phyloP scores from a whole-genome alignment of 164 flowering plant species.

The Saururus chinensis region DNA sequence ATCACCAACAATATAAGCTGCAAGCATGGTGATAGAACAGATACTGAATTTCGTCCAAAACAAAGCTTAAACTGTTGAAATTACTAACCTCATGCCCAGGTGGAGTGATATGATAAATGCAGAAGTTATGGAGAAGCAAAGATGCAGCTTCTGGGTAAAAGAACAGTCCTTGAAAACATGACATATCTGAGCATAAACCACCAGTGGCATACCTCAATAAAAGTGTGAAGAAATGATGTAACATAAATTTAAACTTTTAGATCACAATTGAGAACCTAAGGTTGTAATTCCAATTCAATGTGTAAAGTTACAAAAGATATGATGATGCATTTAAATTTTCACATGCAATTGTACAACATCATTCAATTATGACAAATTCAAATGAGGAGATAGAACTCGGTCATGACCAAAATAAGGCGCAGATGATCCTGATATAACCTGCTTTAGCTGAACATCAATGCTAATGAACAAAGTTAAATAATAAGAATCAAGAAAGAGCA shows the following conservation, averaged over 20 bases:
- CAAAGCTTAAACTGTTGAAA: conserved; percentile 6
- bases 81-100: conserved; percentile 85
- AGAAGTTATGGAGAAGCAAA: conserved; percentile 76
- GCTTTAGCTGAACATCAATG: background rate
- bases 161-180: conserved; percentile 84
- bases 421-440: too few species aligned
- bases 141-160: conserved; percentile 85
- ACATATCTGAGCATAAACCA: conserved; percentile 47
- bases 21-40: background rate
- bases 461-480: too few species aligned
- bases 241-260: too few species aligned
- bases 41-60: background rate
- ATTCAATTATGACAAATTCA: too few species aligned
- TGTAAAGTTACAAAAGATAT: too few species aligned
- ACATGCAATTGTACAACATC: too few species aligned
- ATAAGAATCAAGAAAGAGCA: background rate
- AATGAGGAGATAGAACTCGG: too few species aligned
- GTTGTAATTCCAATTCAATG: too few species aligned
- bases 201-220: background rate
- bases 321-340: too few species aligned
- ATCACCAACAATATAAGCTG: too few species aligned
- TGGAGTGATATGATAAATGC: conserved; percentile 79
- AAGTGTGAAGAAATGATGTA: background rate
- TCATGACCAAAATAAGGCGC: too few species aligned
- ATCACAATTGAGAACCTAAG: too few species aligned